A percentile compares a stretch with the other conserved stretches of the same genome.
These are phyloP conservation scores for Fusarium ramigenum DNA, from an alignment of 2,329 filamentous ascomycete species.

Conservation along the genomic window DNA sequence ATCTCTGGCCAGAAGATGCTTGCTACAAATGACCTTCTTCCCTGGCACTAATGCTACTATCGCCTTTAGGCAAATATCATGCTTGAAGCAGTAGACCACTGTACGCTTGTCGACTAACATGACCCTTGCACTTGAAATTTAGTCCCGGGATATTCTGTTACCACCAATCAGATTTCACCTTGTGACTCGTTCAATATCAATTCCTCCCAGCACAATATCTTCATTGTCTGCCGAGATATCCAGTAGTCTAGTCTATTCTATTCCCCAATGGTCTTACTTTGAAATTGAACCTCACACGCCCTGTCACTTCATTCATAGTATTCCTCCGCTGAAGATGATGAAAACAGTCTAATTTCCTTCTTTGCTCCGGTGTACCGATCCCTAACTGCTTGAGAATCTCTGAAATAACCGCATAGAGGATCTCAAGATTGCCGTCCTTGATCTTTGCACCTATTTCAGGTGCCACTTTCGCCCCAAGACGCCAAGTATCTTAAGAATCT, in stretches of 20 bases:
- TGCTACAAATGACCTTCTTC: not conserved
- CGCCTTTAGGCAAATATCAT: constrained; percentile 20
- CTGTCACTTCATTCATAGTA: constrained; percentile 51
- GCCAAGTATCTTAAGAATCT: constrained; percentile 48
- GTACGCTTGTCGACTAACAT: not conserved
- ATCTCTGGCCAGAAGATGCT: not conserved
- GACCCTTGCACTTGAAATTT: not conserved
- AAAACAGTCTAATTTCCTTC: constrained; percentile 45
- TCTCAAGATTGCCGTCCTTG: constrained; percentile 56
- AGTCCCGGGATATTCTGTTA: not conserved
- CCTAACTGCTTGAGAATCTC: constrained; percentile 56
- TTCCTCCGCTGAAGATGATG: constrained; percentile 49
- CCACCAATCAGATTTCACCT: constrained; percentile 11
- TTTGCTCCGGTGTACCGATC: constrained; percentile 47
- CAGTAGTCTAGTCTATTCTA: not conserved
- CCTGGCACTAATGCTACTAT: not conserved
- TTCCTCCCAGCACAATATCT: not conserved
- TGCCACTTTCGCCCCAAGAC: constrained; percentile 48
- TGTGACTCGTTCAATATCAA: not conserved
- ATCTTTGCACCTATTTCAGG: constrained; percentile 59
- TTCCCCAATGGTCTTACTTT: not conserved
- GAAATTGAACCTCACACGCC: constrained; percentile 37
- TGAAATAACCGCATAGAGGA: constrained; percentile 54
- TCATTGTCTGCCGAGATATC: not conserved
- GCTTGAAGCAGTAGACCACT: not conserved